A percentile compares a stretch with the other conserved stretches of the same genome.
Evolutionary conservation across 2,329 filamentous ascomycete species (phyloP).

Genomic region (Phialophora macrospora): DNA sequence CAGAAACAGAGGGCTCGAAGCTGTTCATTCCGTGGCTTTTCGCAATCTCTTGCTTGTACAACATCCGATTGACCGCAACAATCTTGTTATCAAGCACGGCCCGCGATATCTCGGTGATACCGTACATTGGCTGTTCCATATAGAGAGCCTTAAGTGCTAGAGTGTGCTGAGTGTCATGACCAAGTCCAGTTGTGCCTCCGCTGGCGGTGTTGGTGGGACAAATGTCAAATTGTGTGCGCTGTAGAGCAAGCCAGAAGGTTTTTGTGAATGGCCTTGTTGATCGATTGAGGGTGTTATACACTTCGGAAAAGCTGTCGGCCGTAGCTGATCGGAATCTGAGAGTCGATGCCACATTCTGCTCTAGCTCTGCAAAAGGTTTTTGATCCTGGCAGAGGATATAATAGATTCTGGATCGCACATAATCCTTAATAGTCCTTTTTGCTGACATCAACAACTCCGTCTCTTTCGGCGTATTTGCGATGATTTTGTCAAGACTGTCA

Average conservation of each 20-base stretch:
- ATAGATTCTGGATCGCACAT: constrained; percentile 43
- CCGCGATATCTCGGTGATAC: constrained; percentile 16
- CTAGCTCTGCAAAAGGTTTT: constrained; percentile 7
- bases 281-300: constrained; percentile 27
- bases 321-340: constrained; percentile 15
- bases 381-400: constrained; percentile 33
- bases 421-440: constrained; percentile 42
- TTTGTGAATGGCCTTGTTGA: constrained; percentile 39
- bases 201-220: constrained; percentile 10
- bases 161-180: constrained; percentile 1
- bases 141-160: constrained; percentile 14
- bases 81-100: constrained; percentile 3
- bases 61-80: constrained; percentile 10
- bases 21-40: neutral
- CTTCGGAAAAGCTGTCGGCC: constrained; percentile 5
- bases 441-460: constrained; percentile 35
- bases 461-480: constrained; percentile 28
- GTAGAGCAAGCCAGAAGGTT: constrained; percentile 42
- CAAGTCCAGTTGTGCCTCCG: constrained; percentile 14
- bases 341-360: constrained; percentile 12
- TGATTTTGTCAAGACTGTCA: constrained; percentile 41
- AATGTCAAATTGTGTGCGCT: constrained; percentile 19
- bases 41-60: neutral
- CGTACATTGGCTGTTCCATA: constrained; percentile 4
- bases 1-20: neutral